Base-by-base conservation (phyloP, 2,329 filamentous ascomycete genomes). In the Fusarium chlamydosporum region DNA sequence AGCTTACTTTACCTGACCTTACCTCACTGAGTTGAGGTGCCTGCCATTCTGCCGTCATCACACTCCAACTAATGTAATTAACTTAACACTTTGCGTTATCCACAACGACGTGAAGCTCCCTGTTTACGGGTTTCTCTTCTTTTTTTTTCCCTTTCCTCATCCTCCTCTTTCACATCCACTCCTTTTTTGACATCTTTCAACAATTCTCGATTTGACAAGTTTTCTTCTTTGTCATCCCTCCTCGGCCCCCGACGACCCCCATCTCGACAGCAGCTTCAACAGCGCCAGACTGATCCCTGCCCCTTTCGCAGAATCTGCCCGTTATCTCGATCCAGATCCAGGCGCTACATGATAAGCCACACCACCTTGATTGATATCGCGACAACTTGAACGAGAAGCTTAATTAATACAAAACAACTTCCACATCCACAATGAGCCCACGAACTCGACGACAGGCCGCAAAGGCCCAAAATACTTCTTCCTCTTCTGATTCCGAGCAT, bases 401-500 rank as follows among this genome's bases (percentile, higher is more conserved):
- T 40, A 53, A 41, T 43, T 60, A 35, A 60, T 42, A 45, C 34
- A 42, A 37, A 38, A 59, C 56, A 56, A 46, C 40, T 37, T 34
- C 55, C 11, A 16, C 12, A 31, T 51, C 56, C 40, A 75, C 51
- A 65, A 83, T 83, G 81, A 75, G 81, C 61, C 70, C 75, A 53
- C 79, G 79, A 70, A 81, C 78, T 54, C 77, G 80, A 66, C 74
- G 77, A 71, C 79, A 79, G 70, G 77, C 80, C 56, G 75, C 77
- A 53, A 77, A 79, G 68, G 78, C 78, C 71, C 71, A 67, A 55
- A 50, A 18, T 48, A 60, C 71, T 31, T 72, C 76, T n/a, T 70
- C 29, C 29, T 29, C 76, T 7, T 72, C 75, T 20, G 76, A 75
- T 31, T 76, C 76, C 20, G 75, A 76, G 43, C 65, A 75, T 41